Evolutionary conservation across 306 rosid species (phyloP), one percentile per base, ranked within the genome.

Genomic region (Fagus sylvatica): DNA sequence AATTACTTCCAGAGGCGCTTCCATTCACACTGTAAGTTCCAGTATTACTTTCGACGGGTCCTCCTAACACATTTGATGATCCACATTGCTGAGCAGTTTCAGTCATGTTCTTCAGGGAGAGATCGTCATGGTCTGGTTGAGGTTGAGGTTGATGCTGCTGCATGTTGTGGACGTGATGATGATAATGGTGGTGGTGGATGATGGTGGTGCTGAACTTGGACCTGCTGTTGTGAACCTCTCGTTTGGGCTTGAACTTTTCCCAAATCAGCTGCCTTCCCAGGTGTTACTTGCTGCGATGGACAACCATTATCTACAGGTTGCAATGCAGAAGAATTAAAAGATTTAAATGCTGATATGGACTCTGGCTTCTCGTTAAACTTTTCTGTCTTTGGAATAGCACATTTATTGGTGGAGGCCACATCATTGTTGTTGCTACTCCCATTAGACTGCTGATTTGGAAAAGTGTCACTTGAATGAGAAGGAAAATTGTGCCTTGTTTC

Each of bases 171-270:
- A 75, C 64, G 19, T 80, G 85, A 64, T 72, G 90, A 75, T 82
- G 86, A 75, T 83, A 76, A 72, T 82, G 87, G 60, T 84, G 87
- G 83, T 78, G 81, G 32, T 87, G 86, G 60, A n/a, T 69, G 84
- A 22, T 78, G 79, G 33, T 84, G 77, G 76, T 87, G 87, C 60
- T 82, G 74, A 1, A 85, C 78, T 72, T 83, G 85, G 71, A 84
- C 81, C 55, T 76, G 84, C 49, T 82, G 84, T 75, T 87, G 77
- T 41, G 84, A 82, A 80, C 84, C 78, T 77, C 62, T 84, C 61
- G 56, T 42, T 67, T 75, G 79, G 68, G 75, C 87, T 80, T 84
- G 69, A 65, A 56, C 41, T 0, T 59, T 71, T 80, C 69, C 84
- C n/a, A 73, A 80, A 74, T 74, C 78, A 64, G 81, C 86, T 51